phyloP scores from a whole-genome alignment of 805 yeast genomes.

The Kregervanrija delftensis region DNA sequence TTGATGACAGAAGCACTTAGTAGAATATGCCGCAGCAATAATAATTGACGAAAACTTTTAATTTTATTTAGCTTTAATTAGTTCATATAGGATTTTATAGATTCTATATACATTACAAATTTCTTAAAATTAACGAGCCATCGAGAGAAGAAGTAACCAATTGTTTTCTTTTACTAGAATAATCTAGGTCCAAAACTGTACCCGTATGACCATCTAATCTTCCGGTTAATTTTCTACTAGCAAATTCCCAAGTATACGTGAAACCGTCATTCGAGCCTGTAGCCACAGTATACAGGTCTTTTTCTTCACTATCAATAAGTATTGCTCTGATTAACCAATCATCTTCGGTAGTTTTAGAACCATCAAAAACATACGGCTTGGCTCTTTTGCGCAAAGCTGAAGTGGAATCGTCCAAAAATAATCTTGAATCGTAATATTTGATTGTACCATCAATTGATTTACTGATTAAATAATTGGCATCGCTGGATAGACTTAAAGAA shows the following conservation, averaged over 20 bases:
- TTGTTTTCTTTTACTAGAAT: conserved; percentile 24
- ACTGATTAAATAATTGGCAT: conserved; percentile 38
- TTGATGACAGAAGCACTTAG: no score
- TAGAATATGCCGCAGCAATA: no score
- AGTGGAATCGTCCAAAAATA: conserved; percentile 23
- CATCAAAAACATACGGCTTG: conserved; percentile 45
- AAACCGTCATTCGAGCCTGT: conserved; percentile 63
- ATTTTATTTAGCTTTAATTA: neutral
- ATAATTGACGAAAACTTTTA: no score
- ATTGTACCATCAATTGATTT: conserved; percentile 53
- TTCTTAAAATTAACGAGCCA: conserved; percentile 46
- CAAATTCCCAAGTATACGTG: conserved; percentile 54
- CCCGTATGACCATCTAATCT: conserved; percentile 58
- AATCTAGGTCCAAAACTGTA: conserved; percentile 53
- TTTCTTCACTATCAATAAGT: conserved; percentile 34
- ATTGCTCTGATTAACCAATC: conserved; percentile 43
- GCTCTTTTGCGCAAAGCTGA: conserved; percentile 25
- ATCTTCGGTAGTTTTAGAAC: conserved; percentile 49
- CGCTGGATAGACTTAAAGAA: conserved; percentile 38
- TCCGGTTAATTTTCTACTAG: conserved; percentile 37
- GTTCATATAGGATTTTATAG: no score
- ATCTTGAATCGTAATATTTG: conserved; percentile 47
- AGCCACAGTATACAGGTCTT: conserved; percentile 23
- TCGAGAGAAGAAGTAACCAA: conserved; percentile 49
- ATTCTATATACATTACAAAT: conserved; percentile 2